Percentiles rank a stretch among this genome's conserved stretches.
Conservation (phyloP, 345 rosid species). For the Ceriops tagal region DNA sequence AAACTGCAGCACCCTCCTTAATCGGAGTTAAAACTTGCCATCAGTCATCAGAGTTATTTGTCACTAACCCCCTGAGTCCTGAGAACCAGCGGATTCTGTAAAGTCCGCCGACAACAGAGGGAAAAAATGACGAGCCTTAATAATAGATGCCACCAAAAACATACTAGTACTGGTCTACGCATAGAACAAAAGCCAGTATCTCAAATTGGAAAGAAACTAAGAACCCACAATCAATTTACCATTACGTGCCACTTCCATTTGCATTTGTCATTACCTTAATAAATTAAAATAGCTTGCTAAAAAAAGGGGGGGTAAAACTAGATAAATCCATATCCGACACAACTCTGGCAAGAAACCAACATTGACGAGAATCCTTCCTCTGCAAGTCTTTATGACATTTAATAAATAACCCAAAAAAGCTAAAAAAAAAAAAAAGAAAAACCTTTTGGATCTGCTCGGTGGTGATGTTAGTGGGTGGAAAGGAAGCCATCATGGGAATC, state of each 20-base stretch:
- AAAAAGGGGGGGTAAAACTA: neutral
- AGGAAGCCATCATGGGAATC: slow-evolving; percentile 71
- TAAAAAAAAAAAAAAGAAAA: slow-evolving; percentile 9
- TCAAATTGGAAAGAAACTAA: neutral
- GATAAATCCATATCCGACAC: neutral
- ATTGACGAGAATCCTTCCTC: neutral
- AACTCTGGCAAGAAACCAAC: neutral
- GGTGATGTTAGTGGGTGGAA: slow-evolving; percentile 67
- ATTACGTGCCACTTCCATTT: neutral
- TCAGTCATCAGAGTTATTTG: neutral
- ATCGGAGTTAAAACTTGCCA: neutral
- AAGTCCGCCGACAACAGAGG: neutral
- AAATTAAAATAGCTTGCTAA: neutral
- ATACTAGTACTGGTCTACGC: neutral
- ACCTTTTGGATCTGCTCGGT: slow-evolving; percentile 99
- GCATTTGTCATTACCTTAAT: neutral
- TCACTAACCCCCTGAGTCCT: neutral
- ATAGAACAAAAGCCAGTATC: neutral
- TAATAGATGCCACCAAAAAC: neutral
- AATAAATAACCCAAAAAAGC: slow-evolving; percentile 7
- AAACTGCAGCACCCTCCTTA: neutral
- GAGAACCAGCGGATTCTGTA: neutral
- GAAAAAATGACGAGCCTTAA: too few relatives aligned
- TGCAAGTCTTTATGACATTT: neutral
- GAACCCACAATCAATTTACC: neutral